Evolutionary conservation across 2,329 filamentous ascomycete genomes (phyloP), one percentile per base, ranked within the genome.

Genomic region (Fusarium mexicanum): DNA sequence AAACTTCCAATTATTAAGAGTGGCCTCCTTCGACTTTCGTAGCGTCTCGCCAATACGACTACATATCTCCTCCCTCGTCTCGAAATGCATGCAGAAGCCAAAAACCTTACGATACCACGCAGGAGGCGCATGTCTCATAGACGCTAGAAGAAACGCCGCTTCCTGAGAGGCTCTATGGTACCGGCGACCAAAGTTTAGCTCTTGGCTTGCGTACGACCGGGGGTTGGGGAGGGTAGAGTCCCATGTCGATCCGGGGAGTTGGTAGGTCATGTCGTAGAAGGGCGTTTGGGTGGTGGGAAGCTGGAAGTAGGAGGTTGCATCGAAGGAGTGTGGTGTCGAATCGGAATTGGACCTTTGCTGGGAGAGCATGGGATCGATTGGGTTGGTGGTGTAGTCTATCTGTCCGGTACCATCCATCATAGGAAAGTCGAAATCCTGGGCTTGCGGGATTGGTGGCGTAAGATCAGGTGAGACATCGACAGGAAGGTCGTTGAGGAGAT

Each of bases 61-160:
- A 6, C 22, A 35, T 12, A 67, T 67, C 20, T 67, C 64, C 2
- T 67, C 64, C 11, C 51, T 18, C 1, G 64, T 67, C 9, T 67
- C 64, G 1, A 67, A 67, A 22, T 67, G 64, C 50, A 67, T 18
- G 4, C 64, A 67, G 17, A 67, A 67, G 0, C 64, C 64, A 22
- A 67, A 67, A 0, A 67, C 63, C 17, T 44, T 67, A 2, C 41
- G 46, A 20, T 67, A 67, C 64, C 64, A 67, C 0, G 43, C 17
- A 4, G 64, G 51, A 18, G 64, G 64, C 1, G 64, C 35, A 20
- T 67, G 38, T 2, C 40, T 44, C 64, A 67, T 67, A 0, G 64
- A 67, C 10, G 64, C 62, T 2, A 67, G 44, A 2, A 67, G 64
- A 12, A 46, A 67, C 0, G 35, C 64, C 2, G 24, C 64, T 16